Evolutionary conservation across 2,329 filamentous ascomycete species (phyloP).

Genomic region (Gremmenia infestans): DNA sequence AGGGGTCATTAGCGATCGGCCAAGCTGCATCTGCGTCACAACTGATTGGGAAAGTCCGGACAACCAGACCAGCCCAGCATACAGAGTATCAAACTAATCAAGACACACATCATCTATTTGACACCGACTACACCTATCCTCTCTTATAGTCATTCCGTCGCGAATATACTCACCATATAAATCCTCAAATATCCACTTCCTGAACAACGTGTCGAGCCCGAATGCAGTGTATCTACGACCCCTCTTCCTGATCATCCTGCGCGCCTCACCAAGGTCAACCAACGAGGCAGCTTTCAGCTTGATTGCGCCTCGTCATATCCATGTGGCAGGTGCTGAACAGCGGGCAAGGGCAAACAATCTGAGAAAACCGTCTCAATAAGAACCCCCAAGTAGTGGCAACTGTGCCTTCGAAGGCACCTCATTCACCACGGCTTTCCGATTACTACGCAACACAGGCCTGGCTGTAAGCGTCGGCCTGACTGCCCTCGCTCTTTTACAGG

Average conservation of each 20-base stretch:
- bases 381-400: neutral
- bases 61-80: neutral
- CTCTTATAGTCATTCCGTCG: too few species aligned
- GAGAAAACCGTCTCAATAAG: neutral
- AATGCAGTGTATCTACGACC: slow-evolving; percentile 1
- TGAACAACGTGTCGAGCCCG: neutral
- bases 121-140: too few species aligned
- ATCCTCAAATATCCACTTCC: neutral
- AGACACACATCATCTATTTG: too few species aligned
- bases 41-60: neutral
- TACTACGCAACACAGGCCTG: slow-evolving; percentile 48
- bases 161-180: too few species aligned
- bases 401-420: slow-evolving; percentile 1
- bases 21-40: neutral
- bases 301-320: slow-evolving; percentile 10
- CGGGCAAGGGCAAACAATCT: neutral
- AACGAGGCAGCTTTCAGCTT: slow-evolving; percentile 5
- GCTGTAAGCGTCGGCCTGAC: slow-evolving; percentile 54
- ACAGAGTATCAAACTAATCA: neutral
- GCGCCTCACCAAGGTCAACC: slow-evolving; percentile 7
- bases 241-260: slow-evolving; percentile 6
- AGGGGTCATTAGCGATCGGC: neutral
- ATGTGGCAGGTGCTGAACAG: neutral
- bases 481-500: slow-evolving; percentile 51
- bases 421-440: slow-evolving; percentile 51